A percentile compares a stretch with the other conserved stretches of the same genome.
These are phyloP conservation scores for Hericium coralloides DNA, from an alignment of 768 basidiomycete genomes.

Conservation along the genomic window DNA sequence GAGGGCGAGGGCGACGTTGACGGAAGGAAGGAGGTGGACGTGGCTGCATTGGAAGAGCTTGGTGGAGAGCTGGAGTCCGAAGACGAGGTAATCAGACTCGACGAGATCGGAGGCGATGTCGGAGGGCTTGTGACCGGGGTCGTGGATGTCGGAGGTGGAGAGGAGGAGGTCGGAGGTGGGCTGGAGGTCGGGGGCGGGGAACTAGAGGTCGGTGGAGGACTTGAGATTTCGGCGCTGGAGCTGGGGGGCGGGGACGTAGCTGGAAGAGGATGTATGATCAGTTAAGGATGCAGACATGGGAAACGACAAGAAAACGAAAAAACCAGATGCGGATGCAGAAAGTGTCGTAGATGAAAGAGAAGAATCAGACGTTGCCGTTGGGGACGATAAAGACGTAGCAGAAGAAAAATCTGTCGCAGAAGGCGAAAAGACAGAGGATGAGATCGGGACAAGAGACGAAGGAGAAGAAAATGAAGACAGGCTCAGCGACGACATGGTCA, in stretches of 20 bases:
- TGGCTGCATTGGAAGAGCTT: neutral
- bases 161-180: neutral
- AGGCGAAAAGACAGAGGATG: too few species aligned
- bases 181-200: neutral
- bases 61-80: neutral
- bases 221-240: slow-evolving; percentile 1
- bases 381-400: slow-evolving; percentile 2
- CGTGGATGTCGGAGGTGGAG: neutral
- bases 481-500: neutral
- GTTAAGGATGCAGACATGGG: neutral
- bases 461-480: neutral
- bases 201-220: neutral
- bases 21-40: neutral
- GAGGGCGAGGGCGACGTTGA: neutral
- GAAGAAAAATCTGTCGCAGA: neutral
- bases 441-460: too few species aligned
- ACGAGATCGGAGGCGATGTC: neutral
- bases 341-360: neutral
- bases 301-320: neutral
- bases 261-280: neutral
- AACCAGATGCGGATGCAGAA: neutral
- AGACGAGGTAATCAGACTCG: neutral
- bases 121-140: neutral
- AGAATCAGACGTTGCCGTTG: slow-evolving; percentile 3
- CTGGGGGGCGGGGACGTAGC: neutral